phyloP scores from a whole-genome alignment of 2,329 filamentous ascomycete species.

The Pyricularia pennisetigena region DNA sequence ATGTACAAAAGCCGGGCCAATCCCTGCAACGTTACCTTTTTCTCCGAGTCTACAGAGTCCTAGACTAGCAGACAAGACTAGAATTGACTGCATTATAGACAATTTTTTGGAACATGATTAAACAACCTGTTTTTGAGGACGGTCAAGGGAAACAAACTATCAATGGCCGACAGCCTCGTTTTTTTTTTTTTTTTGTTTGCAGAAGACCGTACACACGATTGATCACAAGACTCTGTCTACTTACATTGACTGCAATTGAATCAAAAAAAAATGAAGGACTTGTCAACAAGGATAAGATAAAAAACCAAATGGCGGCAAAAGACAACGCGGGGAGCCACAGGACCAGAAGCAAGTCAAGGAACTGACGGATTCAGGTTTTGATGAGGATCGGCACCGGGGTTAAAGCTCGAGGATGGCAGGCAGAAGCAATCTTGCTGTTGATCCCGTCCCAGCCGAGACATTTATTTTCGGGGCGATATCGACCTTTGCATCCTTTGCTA shows the following conservation, averaged over 20 bases:
- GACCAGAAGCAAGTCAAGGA: background rate
- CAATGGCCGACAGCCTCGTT: background rate
- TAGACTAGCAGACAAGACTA: background rate
- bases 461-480: background rate
- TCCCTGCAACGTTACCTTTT: background rate
- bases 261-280: background rate
- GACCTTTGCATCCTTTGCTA: too few relatives aligned
- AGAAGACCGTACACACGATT: background rate
- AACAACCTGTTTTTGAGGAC: background rate
- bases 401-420: background rate
- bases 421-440: background rate
- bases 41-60: background rate
- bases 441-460: background rate
- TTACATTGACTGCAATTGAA: background rate
- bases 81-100: background rate
- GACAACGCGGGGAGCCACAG: background rate
- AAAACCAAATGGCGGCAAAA: background rate
- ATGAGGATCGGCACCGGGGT: background rate
- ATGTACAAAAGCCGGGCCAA: background rate
- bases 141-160: background rate
- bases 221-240: background rate
- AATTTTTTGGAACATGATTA: background rate
- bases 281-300: background rate
- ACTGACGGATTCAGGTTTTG: background rate
- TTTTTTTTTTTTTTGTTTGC: background rate